Percentiles rank a stretch among this genome's conserved stretches.
Evolutionary conservation across 768 basidiomycete genomes (phyloP).

Genomic region (Rhodotorula paludigena): DNA sequence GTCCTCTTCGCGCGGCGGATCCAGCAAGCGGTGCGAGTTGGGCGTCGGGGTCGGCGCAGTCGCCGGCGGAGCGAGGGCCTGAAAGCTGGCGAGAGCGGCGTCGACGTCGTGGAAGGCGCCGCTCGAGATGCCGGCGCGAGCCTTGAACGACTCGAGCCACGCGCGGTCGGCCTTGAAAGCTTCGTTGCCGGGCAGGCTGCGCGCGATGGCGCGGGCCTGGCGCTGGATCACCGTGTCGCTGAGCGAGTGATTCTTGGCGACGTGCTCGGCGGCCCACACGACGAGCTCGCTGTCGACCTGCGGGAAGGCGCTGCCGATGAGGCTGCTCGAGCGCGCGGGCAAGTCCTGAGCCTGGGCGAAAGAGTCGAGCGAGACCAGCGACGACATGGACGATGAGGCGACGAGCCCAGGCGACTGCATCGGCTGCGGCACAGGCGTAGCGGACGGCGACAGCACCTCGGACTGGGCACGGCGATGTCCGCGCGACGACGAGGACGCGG

Average conservation of each 20-base stretch:
- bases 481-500: neutral
- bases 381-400: constrained; percentile 1
- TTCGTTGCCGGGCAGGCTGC: constrained; percentile 53
- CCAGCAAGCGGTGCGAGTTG: neutral
- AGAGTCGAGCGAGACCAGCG: constrained; percentile 22
- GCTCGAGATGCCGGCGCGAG: constrained; percentile 61
- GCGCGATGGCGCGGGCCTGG: constrained; percentile 65
- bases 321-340: neutral
- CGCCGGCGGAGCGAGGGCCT: neutral
- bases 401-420: neutral
- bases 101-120: constrained; percentile 12
- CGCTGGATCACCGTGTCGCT: constrained; percentile 63
- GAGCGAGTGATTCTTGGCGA: constrained; percentile 48
- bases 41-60: neutral
- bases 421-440: neutral
- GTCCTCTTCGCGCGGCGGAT: constrained; percentile 7
- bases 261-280: constrained; percentile 30
- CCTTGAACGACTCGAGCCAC: constrained; percentile 90
- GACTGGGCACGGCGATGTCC: constrained; percentile 53
- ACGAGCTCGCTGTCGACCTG: constrained; percentile 56
- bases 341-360: neutral
- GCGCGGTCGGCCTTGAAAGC: constrained; percentile 87
- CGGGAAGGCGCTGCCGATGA: constrained; percentile 53
- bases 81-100: neutral
- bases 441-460: constrained; percentile 56